These are phyloP conservation scores for Blepharisma japonicum DNA, from an alignment of 73 alveolate species.

Conservation along the genomic window DNA sequence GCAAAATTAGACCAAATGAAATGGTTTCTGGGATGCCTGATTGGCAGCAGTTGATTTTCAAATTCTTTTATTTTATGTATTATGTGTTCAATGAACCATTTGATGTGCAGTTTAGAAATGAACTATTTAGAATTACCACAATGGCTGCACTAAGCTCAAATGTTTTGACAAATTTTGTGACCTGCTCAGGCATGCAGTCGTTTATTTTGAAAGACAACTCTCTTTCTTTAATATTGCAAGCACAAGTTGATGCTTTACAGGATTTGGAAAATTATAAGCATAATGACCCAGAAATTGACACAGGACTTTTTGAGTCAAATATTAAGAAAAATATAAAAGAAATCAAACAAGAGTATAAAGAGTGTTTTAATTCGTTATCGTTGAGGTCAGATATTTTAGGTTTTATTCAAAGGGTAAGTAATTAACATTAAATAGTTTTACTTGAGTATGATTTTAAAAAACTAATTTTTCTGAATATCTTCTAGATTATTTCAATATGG, in stretches of 20 bases:
- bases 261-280: conserved; percentile 9
- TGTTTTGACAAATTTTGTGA: neutral
- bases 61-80: neutral
- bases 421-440: too few species aligned
- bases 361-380: too few species aligned
- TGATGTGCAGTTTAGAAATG: conserved; percentile 11
- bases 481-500: too few species aligned
- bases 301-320: neutral
- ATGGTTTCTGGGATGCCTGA: neutral
- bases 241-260: neutral
- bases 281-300: neutral
- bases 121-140: neutral
- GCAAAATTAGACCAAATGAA: neutral
- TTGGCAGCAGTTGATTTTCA: neutral
- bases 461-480: too few species aligned
- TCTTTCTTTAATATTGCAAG: neutral
- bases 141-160: conserved; percentile 26
- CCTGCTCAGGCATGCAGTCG: neutral
- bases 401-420: too few species aligned
- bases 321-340: too few species aligned
- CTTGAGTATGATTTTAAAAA: too few species aligned
- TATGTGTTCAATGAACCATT: conserved; percentile 20
- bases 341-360: too few species aligned
- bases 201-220: neutral
- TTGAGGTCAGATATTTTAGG: too few species aligned